Evolutionary conservation across 352 stramenopile species (phyloP), one percentile per base, ranked within the genome.

Genomic region (Labyrinthula sp.): DNA sequence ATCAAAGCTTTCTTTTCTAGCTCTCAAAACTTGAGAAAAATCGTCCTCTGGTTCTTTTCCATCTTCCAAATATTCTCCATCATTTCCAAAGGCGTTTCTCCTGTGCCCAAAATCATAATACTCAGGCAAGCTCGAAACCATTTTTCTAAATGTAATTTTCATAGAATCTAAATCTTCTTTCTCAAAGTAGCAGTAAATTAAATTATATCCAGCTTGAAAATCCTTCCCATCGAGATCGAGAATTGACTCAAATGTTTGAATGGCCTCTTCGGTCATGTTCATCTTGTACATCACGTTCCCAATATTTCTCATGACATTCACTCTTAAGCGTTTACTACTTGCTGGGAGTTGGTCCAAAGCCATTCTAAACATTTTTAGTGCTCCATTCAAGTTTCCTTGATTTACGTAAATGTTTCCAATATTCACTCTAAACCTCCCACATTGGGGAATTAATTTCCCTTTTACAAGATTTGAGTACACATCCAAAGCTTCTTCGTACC

Each of bases 341-440:
- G 76, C 82, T 0, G 73, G 67, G 57, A 92, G 90, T 64, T 94
- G 84, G 45, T 95, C 85, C 23, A 95, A 62, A 18, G 85, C 83
- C 83, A 95, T 95, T 48, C 81, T 71, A 58, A 94, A 95, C 73
- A 91, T 90, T 52, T 83, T 86, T 26, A 95, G 91, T 0, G 86
- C 85, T 24, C 87, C 76, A 8, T 75, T 66, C 55, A 73, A 94
- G 49, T 92, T 70, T 59, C 88, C 67, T 64, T 93, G 79, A 38
- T 85, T 68, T 56, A 82, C 94, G 71, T 94, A 92, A 33, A 95
- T 84, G 57, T 95, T 95, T 18, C 84, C 85, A 76, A 95, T 93
- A 59, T 95, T 95, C 3, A 94, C 78, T 12, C 83, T 71, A 28
- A 94, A 61, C 5, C 82, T 66, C 0, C 81, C 67, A 4, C 52